phyloP scores from a whole-genome alignment of 345 rosid genomes.

The Pseudoturritis turrita region DNA sequence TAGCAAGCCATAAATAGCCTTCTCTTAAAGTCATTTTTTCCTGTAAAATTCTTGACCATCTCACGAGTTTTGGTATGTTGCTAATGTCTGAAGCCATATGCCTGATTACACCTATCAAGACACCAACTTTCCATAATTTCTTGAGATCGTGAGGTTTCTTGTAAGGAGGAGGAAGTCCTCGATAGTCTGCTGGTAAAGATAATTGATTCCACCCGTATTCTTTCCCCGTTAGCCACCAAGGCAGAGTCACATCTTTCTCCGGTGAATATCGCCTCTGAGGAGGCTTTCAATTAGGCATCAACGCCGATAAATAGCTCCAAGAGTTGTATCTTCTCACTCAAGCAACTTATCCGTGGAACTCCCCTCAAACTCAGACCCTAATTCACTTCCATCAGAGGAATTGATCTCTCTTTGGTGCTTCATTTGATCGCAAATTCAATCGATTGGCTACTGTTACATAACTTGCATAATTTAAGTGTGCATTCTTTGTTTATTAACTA shows the following conservation, averaged over 20 bases:
- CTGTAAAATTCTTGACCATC: conserved; percentile 87
- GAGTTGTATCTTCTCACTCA: conserved; percentile 94
- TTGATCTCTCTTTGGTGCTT: conserved; percentile 66
- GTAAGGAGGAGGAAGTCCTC: no score
- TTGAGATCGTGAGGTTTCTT: conserved; percentile 97
- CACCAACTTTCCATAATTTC: conserved; percentile 93
- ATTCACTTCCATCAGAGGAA: no score
- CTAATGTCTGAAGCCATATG: conserved; percentile 77
- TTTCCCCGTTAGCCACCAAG: conserved; percentile 87
- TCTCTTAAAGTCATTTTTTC: conserved; percentile 93
- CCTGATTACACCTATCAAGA: conserved; percentile 72
- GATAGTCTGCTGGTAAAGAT: no score
- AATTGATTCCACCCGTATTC: no score
- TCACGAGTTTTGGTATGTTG: conserved; percentile 71
- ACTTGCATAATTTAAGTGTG: no score
- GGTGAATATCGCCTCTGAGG: conserved; percentile 86
- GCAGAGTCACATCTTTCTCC: conserved; percentile 80
- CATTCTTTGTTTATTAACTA: no score
- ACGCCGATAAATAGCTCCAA: conserved; percentile 78
- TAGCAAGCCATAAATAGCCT: conserved; percentile 83
- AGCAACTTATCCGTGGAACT: conserved; percentile 68
- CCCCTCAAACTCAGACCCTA: no score
- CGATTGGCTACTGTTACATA: no score
- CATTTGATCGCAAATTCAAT: not conserved
- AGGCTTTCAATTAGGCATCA: conserved; percentile 87